Base-by-base conservation (phyloP, 2,329 filamentous ascomycete genomes). In the Verticillium zaregamsianum region DNA sequence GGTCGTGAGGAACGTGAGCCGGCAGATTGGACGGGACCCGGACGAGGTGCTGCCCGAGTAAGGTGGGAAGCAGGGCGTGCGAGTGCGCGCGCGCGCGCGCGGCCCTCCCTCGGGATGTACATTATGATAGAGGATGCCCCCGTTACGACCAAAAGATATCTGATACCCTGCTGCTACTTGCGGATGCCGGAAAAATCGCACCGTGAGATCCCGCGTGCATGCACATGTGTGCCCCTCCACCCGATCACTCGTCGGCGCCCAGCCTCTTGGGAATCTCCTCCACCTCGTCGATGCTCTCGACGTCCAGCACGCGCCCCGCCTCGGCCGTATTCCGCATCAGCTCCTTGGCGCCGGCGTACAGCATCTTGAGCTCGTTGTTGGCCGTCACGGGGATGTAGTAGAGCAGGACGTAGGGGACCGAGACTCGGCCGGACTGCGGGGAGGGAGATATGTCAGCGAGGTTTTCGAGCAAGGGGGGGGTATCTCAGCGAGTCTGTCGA, bases 341-440 rank as follows among this genome's bases (percentile, higher is more conserved):
- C 79, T 99, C 95, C 77, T 97, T 97, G 54, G 95, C 95, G 45
- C 93, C 91, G 33, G 95, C 95, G 74, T 98, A 99, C 73, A 95
- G 80, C 95, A 98, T 98, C 68, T 92, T 87, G 72, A 90, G 81
- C 72, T 93, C 91, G 67, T 84, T 86, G 74, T 96, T 97, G 79
- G 92, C 95, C 57, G 94, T 97, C 59, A 89, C 90, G 8, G 95
- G 95, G 25, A 98, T 87, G 79, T 97, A 98, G 81, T 96, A 97
- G 25, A 99, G 79, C 73, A 98, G 86, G 56, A 97, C 92, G 74
- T 99, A 99, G 11, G 95, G 95, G 3, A 97, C 93, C 5, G 92
- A 90, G 54, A 93, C 76, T 32, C 95, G 88, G 61, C 95, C 95
- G 59, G 91, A 93, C 55, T 88, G 81, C 92, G 96, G 25, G 15